These are phyloP conservation scores for Paramecium primaurelia DNA, from an alignment of 73 alveolate genomes.

Conservation along the genomic window DNA sequence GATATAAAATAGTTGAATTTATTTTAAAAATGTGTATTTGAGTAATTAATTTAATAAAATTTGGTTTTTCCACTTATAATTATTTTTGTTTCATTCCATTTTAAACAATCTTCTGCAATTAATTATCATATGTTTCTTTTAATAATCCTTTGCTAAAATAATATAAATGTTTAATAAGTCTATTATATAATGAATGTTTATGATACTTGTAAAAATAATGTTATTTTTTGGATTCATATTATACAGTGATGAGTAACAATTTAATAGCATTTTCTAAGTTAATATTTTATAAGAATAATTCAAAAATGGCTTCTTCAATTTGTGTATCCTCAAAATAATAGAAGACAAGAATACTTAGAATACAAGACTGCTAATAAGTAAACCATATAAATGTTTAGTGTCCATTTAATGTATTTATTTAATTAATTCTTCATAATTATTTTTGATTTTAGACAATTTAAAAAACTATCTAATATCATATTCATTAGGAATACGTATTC, in stretches of 20 bases:
- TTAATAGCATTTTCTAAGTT: background rate
- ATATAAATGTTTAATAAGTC: background rate
- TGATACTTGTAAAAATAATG: background rate
- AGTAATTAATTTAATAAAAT: background rate
- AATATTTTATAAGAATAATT: background rate
- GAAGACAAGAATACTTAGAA: background rate
- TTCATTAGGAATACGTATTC: conserved; percentile 26
- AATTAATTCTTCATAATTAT: background rate
- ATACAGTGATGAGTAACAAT: background rate
- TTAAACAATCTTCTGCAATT: background rate
- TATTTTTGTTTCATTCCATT: background rate
- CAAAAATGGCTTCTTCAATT: background rate
- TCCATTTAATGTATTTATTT: background rate
- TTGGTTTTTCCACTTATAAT: background rate
- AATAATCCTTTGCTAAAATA: conserved; percentile 11
- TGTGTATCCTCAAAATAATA: background rate
- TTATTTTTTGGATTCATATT: conserved; percentile 28
- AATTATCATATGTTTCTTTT: conserved; percentile 10
- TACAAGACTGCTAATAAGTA: background rate
- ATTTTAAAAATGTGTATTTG: background rate
- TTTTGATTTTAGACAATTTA: background rate
- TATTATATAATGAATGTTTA: background rate
- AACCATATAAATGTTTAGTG: background rate
- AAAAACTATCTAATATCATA: background rate
- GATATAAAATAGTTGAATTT: conserved; percentile 12